Evolutionary conservation across 306 rosid genomes (phyloP).

Genomic region (Citrullus amarus): DNA sequence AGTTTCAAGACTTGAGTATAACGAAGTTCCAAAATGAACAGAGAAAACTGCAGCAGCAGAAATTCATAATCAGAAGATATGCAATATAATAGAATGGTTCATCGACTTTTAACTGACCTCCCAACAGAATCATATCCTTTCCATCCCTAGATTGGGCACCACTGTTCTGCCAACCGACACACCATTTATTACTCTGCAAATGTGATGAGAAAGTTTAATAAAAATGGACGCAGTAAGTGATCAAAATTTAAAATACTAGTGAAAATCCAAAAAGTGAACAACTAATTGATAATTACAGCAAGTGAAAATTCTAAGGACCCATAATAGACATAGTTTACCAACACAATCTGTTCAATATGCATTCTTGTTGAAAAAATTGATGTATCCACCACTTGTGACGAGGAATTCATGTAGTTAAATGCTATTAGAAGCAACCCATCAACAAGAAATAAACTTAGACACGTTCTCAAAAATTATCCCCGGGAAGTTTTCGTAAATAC

Average conservation of each 20-base stretch:
- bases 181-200: constrained; percentile 10
- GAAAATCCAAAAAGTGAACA: background rate
- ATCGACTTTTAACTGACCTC: constrained; percentile 5
- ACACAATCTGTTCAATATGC: background rate
- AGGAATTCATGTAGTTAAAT: background rate
- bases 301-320: background rate
- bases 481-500: background rate
- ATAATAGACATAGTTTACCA: background rate
- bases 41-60: constrained; percentile 2
- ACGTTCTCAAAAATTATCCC: background rate
- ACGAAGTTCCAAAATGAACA: background rate
- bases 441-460: background rate
- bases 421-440: background rate
- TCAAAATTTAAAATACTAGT: background rate
- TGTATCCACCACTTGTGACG: background rate
- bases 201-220: background rate
- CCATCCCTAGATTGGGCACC: constrained; percentile 16
- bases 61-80: background rate
- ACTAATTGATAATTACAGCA: background rate
- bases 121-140: constrained; percentile 12
- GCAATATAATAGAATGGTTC: background rate
- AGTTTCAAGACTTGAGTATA: background rate
- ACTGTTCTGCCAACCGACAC: constrained; percentile 17
- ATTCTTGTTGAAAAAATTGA: background rate
- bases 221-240: background rate